A percentile compares a stretch with the other conserved stretches of the same genome.
phyloP scores from a whole-genome alignment of 306 rosid genomes.

The Mucuna pruriens region DNA sequence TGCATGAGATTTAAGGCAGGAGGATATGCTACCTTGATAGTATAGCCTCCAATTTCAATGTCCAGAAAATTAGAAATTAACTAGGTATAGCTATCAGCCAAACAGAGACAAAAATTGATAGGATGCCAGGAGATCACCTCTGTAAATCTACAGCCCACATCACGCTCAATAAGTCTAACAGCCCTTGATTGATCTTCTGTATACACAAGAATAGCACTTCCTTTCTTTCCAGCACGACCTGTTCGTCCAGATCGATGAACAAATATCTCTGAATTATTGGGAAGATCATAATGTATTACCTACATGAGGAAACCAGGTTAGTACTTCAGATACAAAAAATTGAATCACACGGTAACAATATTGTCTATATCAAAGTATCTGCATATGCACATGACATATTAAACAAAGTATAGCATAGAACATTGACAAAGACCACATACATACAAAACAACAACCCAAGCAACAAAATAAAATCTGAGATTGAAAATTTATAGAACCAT shows the following conservation, averaged over 20 bases:
- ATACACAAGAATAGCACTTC: slow-evolving; percentile 80
- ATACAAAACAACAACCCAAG: neutral
- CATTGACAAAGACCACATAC: slow-evolving; percentile 8
- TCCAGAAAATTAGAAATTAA: slow-evolving; percentile 20
- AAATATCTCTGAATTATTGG: slow-evolving; percentile 92
- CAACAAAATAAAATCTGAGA: neutral
- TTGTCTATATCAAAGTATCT: neutral
- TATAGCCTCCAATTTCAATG: slow-evolving; percentile 17
- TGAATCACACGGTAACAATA: slow-evolving; percentile 14
- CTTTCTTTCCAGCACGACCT: slow-evolving; percentile 99
- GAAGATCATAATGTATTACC: slow-evolving; percentile 95
- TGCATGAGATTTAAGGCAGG: neutral
- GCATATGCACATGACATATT: neutral
- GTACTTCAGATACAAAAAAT: slow-evolving; percentile 2
- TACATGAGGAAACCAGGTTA: slow-evolving; percentile 34
- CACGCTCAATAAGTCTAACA: slow-evolving; percentile 78
- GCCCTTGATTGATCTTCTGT: slow-evolving; percentile 70
- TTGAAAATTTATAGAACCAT: neutral
- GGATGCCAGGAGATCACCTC: slow-evolving; percentile 62
- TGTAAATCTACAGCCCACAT: slow-evolving; percentile 80
- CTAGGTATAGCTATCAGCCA: slow-evolving; percentile 9
- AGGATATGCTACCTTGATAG: neutral
- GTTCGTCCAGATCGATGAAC: slow-evolving; percentile 99
- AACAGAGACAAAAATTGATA: slow-evolving; percentile 14
- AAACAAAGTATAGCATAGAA: neutral